A percentile compares a stretch with the other conserved stretches of the same genome.
Evolutionary conservation across 192 early-diverging fungal species (phyloP).

Genomic region (Pilobolus umbonatus): DNA sequence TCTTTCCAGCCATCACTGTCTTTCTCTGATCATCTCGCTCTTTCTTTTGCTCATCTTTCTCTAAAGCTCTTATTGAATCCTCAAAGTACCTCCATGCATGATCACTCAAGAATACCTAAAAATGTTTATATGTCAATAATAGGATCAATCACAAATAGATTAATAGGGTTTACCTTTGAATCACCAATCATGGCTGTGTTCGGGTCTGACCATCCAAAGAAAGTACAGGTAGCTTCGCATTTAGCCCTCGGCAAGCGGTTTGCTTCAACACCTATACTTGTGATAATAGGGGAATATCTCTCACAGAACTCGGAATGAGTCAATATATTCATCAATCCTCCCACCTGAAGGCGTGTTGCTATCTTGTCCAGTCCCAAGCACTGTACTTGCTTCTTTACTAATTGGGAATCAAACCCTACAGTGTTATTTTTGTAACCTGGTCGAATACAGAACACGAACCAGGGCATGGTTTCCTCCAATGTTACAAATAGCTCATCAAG

Average conservation of each 20-base stretch:
- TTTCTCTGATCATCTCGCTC: slow-evolving; percentile 20
- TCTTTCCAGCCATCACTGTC: slow-evolving; percentile 25
- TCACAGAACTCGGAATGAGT: slow-evolving; percentile 74
- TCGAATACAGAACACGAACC: slow-evolving; percentile 73
- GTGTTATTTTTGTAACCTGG: slow-evolving; percentile 57
- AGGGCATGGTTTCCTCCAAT: slow-evolving; percentile 69
- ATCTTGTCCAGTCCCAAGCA: slow-evolving; percentile 64
- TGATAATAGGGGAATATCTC: slow-evolving; percentile 61
- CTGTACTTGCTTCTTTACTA: slow-evolving; percentile 67
- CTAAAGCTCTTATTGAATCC: slow-evolving; percentile 63
- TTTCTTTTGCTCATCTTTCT: slow-evolving; percentile 52
- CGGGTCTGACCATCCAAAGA: slow-evolving; percentile 51
- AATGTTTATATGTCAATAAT: neutral
- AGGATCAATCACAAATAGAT: neutral
- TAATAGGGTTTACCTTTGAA: slow-evolving; percentile 31
- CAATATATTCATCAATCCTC: slow-evolving; percentile 67
- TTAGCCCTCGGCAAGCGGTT: slow-evolving; percentile 27
- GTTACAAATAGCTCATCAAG: slow-evolving; percentile 61
- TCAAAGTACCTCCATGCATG: slow-evolving; percentile 83
- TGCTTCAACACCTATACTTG: slow-evolving; percentile 34
- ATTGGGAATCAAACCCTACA: slow-evolving; percentile 60
- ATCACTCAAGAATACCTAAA: slow-evolving; percentile 70
- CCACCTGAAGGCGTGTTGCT: slow-evolving; percentile 56
- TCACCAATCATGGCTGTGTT: slow-evolving; percentile 56
- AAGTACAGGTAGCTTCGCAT: slow-evolving; percentile 40